Percentiles rank a stretch among this genome's conserved stretches.
Evolutionary conservation across 805 yeast species (phyloP).

Genomic region (Hanseniaspora clermontiae): DNA sequence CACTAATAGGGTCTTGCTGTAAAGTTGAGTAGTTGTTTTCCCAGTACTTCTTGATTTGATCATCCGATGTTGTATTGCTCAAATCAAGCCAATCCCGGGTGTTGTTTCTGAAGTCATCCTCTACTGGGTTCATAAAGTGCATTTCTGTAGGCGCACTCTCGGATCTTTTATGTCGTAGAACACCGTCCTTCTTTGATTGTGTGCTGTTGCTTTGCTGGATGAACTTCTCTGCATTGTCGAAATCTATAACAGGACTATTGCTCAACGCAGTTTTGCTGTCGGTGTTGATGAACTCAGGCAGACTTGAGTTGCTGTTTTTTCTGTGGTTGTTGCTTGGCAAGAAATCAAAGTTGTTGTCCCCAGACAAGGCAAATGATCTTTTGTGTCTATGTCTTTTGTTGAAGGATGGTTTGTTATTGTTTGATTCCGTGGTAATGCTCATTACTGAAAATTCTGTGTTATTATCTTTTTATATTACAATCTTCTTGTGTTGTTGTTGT

Average conservation of each 20-base stretch:
- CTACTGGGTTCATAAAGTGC: conserved; percentile 18
- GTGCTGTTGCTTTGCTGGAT: background rate
- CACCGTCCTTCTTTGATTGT: conserved; percentile 5
- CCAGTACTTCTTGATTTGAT: conserved; percentile 1
- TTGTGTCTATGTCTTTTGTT: conserved; percentile 60
- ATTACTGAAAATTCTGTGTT: background rate
- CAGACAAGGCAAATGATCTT: conserved; percentile 78
- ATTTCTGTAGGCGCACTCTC: conserved; percentile 47
- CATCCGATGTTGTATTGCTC: background rate
- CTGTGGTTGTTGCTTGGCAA: conserved; percentile 15
- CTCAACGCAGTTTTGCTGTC: background rate
- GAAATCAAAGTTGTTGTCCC: conserved; percentile 53
- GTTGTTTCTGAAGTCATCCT: background rate
- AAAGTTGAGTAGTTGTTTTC: background rate
- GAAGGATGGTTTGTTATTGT: conserved; percentile 24
- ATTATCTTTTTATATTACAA: background rate
- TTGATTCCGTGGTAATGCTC: background rate
- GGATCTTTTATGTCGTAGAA: conserved; percentile 35
- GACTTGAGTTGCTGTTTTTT: conserved; percentile 2
- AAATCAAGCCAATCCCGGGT: conserved; percentile 16
- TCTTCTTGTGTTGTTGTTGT: no score
- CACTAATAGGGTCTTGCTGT: background rate
- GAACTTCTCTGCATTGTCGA: conserved; percentile 29
- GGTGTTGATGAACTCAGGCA: background rate
- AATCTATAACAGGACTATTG: conserved; percentile 37